These are phyloP conservation scores for Cyclotella cryptica DNA, from an alignment of 108 stramenopile species.

Conservation along the genomic window DNA sequence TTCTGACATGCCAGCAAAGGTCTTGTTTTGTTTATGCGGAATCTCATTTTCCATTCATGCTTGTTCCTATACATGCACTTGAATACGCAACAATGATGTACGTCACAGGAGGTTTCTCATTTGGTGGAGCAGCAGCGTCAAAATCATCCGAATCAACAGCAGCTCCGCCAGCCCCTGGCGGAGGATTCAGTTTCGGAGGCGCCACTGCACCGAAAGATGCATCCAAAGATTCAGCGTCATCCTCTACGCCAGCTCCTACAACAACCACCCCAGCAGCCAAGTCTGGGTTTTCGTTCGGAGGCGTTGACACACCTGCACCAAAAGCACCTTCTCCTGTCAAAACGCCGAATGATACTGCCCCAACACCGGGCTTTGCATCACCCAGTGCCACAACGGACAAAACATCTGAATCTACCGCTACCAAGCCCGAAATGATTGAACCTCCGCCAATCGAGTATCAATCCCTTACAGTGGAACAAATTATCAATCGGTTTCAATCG, in stretches of 20 bases:
- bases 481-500: slow-evolving; percentile 77
- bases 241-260: slow-evolving; percentile 16
- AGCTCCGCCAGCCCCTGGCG: not conserved
- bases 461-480: slow-evolving; percentile 85
- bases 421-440: slow-evolving; percentile 47
- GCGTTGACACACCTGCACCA: slow-evolving; percentile 41
- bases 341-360: slow-evolving; percentile 24
- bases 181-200: slow-evolving; percentile 9
- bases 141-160: slow-evolving; percentile 4
- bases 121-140: slow-evolving; percentile 22
- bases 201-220: slow-evolving; percentile 12
- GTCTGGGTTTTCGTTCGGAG: slow-evolving; percentile 50
- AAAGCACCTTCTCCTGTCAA: slow-evolving; percentile 22
- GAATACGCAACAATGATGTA: no score
- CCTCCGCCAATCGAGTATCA: slow-evolving; percentile 80
- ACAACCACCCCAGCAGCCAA: slow-evolving; percentile 34
- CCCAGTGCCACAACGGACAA: slow-evolving; percentile 27
- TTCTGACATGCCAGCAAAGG: no score
- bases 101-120: not conserved
- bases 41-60: no score
- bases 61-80: no score
- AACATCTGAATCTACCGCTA: slow-evolving; percentile 8
- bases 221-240: slow-evolving; percentile 13
- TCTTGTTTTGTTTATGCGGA: no score
- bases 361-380: slow-evolving; percentile 11